Percentiles rank a stretch among this genome's conserved stretches.
These are phyloP conservation scores for Neopestalotiopsis rosae DNA, from an alignment of 2,329 filamentous ascomycete species.

Conservation along the genomic window DNA sequence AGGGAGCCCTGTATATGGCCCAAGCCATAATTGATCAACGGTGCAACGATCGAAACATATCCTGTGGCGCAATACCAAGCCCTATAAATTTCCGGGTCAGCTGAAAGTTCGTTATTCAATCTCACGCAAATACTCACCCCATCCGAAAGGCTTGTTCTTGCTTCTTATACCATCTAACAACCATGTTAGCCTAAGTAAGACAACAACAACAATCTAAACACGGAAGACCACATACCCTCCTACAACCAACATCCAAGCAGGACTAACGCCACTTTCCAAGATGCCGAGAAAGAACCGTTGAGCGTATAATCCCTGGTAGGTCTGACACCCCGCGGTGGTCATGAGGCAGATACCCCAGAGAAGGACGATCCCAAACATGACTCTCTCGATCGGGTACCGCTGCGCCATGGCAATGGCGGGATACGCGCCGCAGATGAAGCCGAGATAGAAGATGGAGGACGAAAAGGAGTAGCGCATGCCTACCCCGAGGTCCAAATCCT, in stretches of 20 bases:
- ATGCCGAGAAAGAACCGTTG: slow-evolving; percentile 44
- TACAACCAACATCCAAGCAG: slow-evolving; percentile 5
- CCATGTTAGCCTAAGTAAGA: neutral
- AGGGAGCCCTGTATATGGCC: slow-evolving; percentile 35
- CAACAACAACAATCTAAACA: neutral
- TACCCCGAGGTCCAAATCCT: slow-evolving; percentile 31
- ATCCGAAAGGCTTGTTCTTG: slow-evolving; percentile 6
- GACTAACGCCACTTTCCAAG: slow-evolving; percentile 38
- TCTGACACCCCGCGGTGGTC: slow-evolving; percentile 38
- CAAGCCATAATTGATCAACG: slow-evolving; percentile 40
- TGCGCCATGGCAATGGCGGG: slow-evolving; percentile 37
- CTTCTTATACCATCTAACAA: slow-evolving; percentile 1
- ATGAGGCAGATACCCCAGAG: slow-evolving; percentile 39
- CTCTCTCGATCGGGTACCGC: slow-evolving; percentile 33
- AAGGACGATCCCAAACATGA: slow-evolving; percentile 35
- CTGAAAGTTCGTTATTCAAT: neutral
- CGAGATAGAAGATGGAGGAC: slow-evolving; percentile 41
- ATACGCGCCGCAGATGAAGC: slow-evolving; percentile 37
- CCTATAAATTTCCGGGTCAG: neutral
- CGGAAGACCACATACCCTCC: neutral
- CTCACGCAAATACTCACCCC: neutral
- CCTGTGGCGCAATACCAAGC: slow-evolving; percentile 5
- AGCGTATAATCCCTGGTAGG: slow-evolving; percentile 37
- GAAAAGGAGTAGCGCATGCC: slow-evolving; percentile 37
- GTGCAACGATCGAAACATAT: slow-evolving; percentile 30